Evolutionary conservation across 2,329 filamentous ascomycete species (phyloP), one percentile per base, ranked within the genome.

Genomic region (Penicillium sp.): DNA sequence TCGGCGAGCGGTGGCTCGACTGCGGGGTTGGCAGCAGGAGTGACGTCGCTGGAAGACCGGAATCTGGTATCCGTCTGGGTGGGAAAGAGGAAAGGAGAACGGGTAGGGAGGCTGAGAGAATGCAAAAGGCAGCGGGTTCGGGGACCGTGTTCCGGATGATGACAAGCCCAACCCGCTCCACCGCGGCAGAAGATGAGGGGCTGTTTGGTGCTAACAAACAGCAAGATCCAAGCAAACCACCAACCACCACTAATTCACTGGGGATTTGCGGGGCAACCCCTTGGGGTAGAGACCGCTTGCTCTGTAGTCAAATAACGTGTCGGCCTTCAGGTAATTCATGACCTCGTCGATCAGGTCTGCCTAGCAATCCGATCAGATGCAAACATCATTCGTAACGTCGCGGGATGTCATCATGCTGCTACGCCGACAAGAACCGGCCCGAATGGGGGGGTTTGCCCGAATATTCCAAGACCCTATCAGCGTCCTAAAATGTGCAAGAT

Each of bases 1-100:
- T 49, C 28, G 47, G 47, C 47, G 47, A 49, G 22, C 11, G 8
- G 31, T 17, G 47, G 47, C 47, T 49, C 28, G 47, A 35, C 47
- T 35, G 47, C 31, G n/a, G 28, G 45, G n/a, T n/a, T 22, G 37
- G 42, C 49, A 47, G 20, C 35, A 17, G 35, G 37, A 58, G 58
- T 63, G 58, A 61, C 60, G 63, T 63, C 61, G 61, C 15, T 49
- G 31, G n/a, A 20, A n/a, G 47, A 20, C n/a, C 64, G 67, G 67
- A 67, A 69, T 64, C 43, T 60, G 60, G 57, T 64, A 69, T 68
- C 67, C 67, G 67, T 48, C 31, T 10, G 25, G 25, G 54, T 45
- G 45, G 28, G 45, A 17, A 42, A 47, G 20, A 37, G 15, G 11
- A 49, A 38, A 25, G 39, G 5, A 28, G 35, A 37, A 14, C 17